Base-by-base conservation (phyloP, 257 asterid genomes). In the Anisodus acutangulus region DNA sequence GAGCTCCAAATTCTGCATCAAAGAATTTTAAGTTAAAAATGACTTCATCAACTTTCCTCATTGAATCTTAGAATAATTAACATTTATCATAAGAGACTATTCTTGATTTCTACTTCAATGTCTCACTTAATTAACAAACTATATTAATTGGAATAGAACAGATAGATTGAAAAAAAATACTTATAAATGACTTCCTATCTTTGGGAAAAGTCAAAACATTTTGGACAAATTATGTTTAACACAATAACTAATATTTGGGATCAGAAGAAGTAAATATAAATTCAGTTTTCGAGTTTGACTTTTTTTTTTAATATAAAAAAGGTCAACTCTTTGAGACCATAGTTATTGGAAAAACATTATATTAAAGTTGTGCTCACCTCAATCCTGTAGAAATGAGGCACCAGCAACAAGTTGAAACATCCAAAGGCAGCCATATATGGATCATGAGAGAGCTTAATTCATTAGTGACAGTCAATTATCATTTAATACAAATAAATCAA, bases 1-100 rank as follows among this genome's bases (percentile, higher is more conserved):
- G 80, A 90, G 88, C 83, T 92, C 90, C 4, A 87, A 83, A 88
- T 93, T 93, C 97, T 92, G 80, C 53, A 55, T 62, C 54, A 81
- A 84, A 43, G 45, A 64, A 7, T 9, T 68, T 35, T 12, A 79
- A 85, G 8, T 37, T 45, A 17, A 51, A 26, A 63, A 7, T 8
- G 12, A 12, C 72, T 35, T 67, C 35, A 6, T 67, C 22, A 37
- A 6, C 19, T 15, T 66, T 66, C 19, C 1, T 12, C 74, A 31
- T 66, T 31, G 71, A 41, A 3, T 2, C 47, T 31, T 67, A 67
- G 11, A 37, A 13, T 67, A 16, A 13, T 37, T 67, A 67, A 37
- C 49, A 35, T 37, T 67, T 37, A 35, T 12, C 35, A 7, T 19
- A 39, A 31, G 35, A 31, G 12, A 37, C 49, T 35, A 67, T 39